These are phyloP conservation scores for Lipomyces yamadae DNA, from an alignment of 805 yeast genomes.

Conservation along the genomic window DNA sequence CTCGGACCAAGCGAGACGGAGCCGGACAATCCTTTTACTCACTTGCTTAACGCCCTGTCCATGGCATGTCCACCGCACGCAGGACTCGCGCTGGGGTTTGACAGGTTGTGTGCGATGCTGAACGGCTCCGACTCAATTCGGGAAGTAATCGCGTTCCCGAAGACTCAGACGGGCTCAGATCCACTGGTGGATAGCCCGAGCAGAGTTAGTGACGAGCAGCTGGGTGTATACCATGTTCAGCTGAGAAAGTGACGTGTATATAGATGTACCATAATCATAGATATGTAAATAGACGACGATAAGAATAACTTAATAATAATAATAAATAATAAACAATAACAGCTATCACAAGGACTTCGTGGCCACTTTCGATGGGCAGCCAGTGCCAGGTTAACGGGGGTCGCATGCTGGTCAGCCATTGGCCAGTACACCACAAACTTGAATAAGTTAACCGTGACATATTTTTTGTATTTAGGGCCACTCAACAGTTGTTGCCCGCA, in stretches of 20 bases:
- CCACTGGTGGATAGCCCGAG: slow-evolving; percentile 88
- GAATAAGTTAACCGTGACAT: too few relatives aligned
- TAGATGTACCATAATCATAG: background rate
- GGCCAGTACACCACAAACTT: too few relatives aligned
- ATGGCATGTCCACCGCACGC: slow-evolving; percentile 99
- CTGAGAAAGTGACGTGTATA: background rate
- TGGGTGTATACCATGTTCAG: slow-evolving; percentile 60
- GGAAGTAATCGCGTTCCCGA: slow-evolving; percentile 96
- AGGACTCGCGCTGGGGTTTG: slow-evolving; percentile 94
- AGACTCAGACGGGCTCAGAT: slow-evolving; percentile 85
- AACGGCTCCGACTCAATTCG: slow-evolving; percentile 76
- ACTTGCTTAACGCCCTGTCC: slow-evolving; percentile 75
- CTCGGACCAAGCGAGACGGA: slow-evolving; percentile 40
- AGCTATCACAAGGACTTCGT: too few relatives aligned
- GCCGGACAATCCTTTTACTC: slow-evolving; percentile 76
- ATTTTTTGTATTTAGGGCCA: background rate
- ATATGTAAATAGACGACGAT: background rate
- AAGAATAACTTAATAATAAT: too few relatives aligned
- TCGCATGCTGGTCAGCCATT: too few relatives aligned
- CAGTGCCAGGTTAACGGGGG: too few relatives aligned
- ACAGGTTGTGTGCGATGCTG: slow-evolving; percentile 88
- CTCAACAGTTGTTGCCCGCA: background rate
- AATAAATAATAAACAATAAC: too few relatives aligned
- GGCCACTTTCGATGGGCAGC: too few relatives aligned
- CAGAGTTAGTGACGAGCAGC: slow-evolving; percentile 54